Conservation (phyloP, 75 land plant species). For the Sequoia sempervirens region DNA sequence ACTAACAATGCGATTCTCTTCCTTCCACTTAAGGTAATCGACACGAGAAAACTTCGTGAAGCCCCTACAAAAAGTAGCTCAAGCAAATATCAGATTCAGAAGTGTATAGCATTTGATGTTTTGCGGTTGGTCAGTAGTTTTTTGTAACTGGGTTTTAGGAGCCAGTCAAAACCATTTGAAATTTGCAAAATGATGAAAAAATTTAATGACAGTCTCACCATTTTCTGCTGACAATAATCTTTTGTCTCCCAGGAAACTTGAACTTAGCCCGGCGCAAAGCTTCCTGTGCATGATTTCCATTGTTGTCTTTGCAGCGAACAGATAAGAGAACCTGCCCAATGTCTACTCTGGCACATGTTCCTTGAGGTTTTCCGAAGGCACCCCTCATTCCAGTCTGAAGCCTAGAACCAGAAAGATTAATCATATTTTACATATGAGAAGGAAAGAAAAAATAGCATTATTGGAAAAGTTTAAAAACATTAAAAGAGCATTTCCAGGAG, state of each 20-base stretch:
- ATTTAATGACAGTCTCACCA: conserved; percentile 17
- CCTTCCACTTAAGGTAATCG: conserved; percentile 59
- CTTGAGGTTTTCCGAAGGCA: conserved; percentile 68
- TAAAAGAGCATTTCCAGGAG: neutral
- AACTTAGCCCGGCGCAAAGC: conserved; percentile 70
- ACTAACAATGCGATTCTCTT: conserved; percentile 45
- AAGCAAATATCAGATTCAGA: conserved; percentile 5
- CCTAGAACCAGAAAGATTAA: conserved; percentile 11
- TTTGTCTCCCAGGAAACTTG: conserved; percentile 70
- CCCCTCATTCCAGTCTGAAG: conserved; percentile 77
- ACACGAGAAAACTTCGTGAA: conserved; percentile 54
- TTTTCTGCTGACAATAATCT: conserved; percentile 64
- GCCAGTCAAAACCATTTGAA: too few species aligned
- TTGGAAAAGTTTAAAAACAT: neutral
- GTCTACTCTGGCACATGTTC: conserved; percentile 60
- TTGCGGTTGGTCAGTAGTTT: too few species aligned
- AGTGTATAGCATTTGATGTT: neutral
- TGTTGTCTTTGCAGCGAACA: conserved; percentile 59
- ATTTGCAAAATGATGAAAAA: neutral
- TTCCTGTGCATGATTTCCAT: conserved; percentile 55
- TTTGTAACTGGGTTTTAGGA: too few species aligned
- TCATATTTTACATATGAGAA: neutral
- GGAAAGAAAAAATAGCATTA: neutral
- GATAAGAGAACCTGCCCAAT: conserved; percentile 64
- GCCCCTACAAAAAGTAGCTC: conserved; percentile 30